Evolutionary conservation across 768 basidiomycete species (phyloP).

Genomic region (Lactifluus volemus): DNA sequence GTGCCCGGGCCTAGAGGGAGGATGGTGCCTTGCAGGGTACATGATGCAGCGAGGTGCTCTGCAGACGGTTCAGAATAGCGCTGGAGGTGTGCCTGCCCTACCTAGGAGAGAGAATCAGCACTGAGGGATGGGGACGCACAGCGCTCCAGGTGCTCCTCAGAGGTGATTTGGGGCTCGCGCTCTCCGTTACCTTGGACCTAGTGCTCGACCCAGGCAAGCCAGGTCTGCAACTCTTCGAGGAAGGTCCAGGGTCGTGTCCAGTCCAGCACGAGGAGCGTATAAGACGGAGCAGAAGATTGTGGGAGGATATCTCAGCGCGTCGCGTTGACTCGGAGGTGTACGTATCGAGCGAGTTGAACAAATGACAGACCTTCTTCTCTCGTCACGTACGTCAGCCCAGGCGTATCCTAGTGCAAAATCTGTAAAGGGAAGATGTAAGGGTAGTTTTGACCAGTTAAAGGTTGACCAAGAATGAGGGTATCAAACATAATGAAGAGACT

Average conservation of each 20-base stretch:
- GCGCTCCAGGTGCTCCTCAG: conserved; percentile 78
- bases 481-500: conserved; percentile 77
- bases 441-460: conserved; percentile 72
- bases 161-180: conserved; percentile 62
- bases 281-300: conserved; percentile 65
- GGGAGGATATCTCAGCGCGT: conserved; percentile 68
- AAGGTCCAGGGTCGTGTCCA: conserved; percentile 96
- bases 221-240: conserved; percentile 71
- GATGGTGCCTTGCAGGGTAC: conserved; percentile 52
- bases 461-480: conserved; percentile 78
- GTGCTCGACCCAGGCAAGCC: conserved; percentile 79
- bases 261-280: conserved; percentile 71
- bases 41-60: conserved; percentile 53
- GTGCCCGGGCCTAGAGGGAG: conserved; percentile 81
- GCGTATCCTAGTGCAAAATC: conserved; percentile 91
- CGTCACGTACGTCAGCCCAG: conserved; percentile 84
- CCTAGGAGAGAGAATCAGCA: not conserved
- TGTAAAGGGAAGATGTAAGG: conserved; percentile 54
- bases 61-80: conserved; percentile 79
- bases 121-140: conserved; percentile 38
- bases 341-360: not conserved
- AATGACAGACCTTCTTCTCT: conserved; percentile 74
- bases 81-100: conserved; percentile 84
- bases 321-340: conserved; percentile 7
- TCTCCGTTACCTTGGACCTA: conserved; percentile 68